Conservation (phyloP, 2,329 filamentous ascomycete genomes). For the Verticillium longisporum region DNA sequence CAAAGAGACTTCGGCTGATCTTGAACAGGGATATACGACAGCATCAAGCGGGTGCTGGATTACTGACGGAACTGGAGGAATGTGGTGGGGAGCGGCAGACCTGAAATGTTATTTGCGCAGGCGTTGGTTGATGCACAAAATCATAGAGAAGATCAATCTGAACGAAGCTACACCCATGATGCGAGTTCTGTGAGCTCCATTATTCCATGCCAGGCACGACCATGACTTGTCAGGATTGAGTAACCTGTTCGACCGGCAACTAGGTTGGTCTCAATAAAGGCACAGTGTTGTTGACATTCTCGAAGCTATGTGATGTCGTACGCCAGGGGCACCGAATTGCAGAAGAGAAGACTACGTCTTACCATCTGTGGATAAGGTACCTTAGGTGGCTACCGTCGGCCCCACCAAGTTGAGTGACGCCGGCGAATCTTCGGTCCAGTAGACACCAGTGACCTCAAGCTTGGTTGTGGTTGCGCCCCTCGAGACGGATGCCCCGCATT, state of each 20-base stretch:
- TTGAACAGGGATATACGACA: constrained; percentile 59
- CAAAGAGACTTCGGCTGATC: constrained; percentile 15
- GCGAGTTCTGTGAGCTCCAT: too few species aligned
- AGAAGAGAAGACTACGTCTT: too few species aligned
- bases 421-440: background rate
- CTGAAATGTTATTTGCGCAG: background rate
- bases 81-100: background rate
- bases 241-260: too few species aligned
- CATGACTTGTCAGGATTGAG: too few species aligned
- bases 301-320: too few species aligned
- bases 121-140: background rate
- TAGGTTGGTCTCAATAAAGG: too few species aligned
- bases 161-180: background rate
- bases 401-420: background rate
- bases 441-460: background rate
- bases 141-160: background rate
- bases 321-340: too few species aligned
- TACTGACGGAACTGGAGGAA: constrained; percentile 38
- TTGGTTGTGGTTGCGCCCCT: background rate
- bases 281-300: too few species aligned
- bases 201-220: too few species aligned
- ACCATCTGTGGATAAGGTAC: too few species aligned
- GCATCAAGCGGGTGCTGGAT: constrained; percentile 58
- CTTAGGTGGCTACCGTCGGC: background rate
- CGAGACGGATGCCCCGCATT: background rate